Percentiles rank a stretch among this genome's conserved stretches.
Evolutionary conservation across 148 eudicot genomes (phyloP).

Genomic region (Pouteria glomerata): DNA sequence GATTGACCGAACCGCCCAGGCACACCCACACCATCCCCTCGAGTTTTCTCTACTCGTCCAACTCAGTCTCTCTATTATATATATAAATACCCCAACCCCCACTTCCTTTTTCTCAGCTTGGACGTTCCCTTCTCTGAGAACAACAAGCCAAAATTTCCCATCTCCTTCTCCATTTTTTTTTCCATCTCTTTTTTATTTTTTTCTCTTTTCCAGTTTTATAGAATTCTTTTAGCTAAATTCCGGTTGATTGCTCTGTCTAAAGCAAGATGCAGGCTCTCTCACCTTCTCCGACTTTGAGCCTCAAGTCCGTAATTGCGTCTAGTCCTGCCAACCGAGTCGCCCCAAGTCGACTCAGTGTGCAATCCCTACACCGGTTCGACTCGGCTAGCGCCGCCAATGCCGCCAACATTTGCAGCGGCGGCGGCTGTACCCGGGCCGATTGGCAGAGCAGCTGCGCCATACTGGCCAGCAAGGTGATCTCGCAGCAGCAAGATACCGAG

Average conservation of each 20-base stretch:
- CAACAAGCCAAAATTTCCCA: constrained; percentile 33
- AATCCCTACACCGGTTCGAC: constrained; percentile 27
- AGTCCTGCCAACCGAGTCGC: constrained; percentile 14
- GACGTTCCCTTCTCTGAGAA: constrained; percentile 24
- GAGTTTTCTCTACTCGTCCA: no score
- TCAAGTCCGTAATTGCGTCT: constrained; percentile 12
- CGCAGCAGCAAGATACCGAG: constrained; percentile 37
- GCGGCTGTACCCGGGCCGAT: constrained; percentile 43
- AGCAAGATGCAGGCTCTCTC: constrained; percentile 52
- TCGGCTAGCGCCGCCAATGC: constrained; percentile 19
- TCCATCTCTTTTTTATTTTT: background rate
- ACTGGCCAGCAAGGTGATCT: constrained; percentile 55
- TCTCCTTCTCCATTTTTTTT: background rate
- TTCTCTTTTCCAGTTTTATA: no score
- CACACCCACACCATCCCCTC: background rate
- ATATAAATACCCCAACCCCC: constrained; percentile 32
- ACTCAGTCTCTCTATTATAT: background rate
- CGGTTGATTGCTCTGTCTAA: background rate
- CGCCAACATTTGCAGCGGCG: constrained; percentile 16
- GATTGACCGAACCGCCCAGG: background rate
- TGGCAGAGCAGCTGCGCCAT: constrained; percentile 89
- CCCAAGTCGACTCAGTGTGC: constrained; percentile 31
- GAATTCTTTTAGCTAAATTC: background rate
- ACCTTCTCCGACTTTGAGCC: constrained; percentile 31
- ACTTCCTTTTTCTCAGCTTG: constrained; percentile 42